A percentile compares a stretch with the other conserved stretches of the same genome.
These are phyloP conservation scores for Pythium aquatile DNA, from an alignment of 352 stramenopile species.

Conservation along the genomic window DNA sequence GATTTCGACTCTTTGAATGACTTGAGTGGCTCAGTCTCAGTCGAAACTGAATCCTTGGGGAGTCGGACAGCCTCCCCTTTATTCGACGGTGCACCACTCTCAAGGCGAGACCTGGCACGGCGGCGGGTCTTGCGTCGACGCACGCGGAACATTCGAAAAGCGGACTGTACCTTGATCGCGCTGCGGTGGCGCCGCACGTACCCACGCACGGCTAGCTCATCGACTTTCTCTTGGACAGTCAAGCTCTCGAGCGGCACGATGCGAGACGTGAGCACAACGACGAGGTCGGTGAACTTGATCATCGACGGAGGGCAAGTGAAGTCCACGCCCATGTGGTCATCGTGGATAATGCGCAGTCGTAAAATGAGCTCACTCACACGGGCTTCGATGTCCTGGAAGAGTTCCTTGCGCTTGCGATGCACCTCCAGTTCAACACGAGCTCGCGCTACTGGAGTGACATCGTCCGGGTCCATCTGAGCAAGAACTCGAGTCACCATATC, in stretches of 20 bases:
- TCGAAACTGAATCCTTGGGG: neutral
- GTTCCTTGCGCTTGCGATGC: slow-evolving; percentile 46
- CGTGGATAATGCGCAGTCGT: slow-evolving; percentile 58
- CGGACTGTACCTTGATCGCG: slow-evolving; percentile 59
- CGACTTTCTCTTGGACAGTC: slow-evolving; percentile 81
- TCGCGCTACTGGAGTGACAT: slow-evolving; percentile 31
- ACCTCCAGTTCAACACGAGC: slow-evolving; percentile 40
- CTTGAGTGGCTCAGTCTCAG: neutral
- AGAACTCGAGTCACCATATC: slow-evolving; percentile 25
- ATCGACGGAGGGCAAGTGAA: slow-evolving; percentile 54
- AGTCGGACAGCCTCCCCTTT: neutral
- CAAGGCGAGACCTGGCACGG: neutral
- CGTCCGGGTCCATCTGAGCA: slow-evolving; percentile 30
- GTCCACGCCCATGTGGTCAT: slow-evolving; percentile 43
- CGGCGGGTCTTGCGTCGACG: slow-evolving; percentile 23
- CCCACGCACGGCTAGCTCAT: slow-evolving; percentile 68
- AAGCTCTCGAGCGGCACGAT: slow-evolving; percentile 67
- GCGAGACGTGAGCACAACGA: slow-evolving; percentile 66
- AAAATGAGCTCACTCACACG: slow-evolving; percentile 64
- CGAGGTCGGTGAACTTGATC: slow-evolving; percentile 72
- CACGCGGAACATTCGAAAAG: slow-evolving; percentile 63
- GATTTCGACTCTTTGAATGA: slow-evolving; percentile 14
- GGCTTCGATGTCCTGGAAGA: slow-evolving; percentile 72
- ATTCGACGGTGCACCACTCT: neutral
- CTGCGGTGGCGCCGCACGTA: slow-evolving; percentile 67